These are phyloP conservation scores for Thermomucor indicae-seudaticae DNA, from an alignment of 371 early-diverging fungal genomes.

Conservation along the genomic window DNA sequence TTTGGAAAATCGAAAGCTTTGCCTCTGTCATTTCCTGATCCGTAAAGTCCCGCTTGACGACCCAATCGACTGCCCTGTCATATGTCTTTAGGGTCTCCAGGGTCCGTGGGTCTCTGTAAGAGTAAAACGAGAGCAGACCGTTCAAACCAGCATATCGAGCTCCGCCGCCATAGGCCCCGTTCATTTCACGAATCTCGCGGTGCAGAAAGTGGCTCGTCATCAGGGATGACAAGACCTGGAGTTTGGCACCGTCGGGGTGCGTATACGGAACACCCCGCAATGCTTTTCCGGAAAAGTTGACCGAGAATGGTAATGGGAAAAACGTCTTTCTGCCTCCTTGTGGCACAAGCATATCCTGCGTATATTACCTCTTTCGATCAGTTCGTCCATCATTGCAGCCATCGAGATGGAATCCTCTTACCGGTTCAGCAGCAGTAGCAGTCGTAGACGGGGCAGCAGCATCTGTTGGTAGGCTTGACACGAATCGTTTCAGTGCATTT, in stretches of 20 bases:
- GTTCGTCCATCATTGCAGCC: too few relatives aligned
- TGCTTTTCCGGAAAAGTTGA: constrained; percentile 79
- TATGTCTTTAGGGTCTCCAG: constrained; percentile 74
- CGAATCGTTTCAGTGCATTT: constrained; percentile 45
- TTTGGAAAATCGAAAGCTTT: constrained; percentile 85
- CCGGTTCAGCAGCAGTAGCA: too few relatives aligned
- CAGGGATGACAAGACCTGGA: constrained; percentile 77
- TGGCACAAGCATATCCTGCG: constrained; percentile 25
- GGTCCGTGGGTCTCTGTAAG: constrained; percentile 91
- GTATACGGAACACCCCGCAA: constrained; percentile 80
- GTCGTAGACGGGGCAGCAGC: constrained; percentile 10
- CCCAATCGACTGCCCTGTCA: constrained; percentile 64
- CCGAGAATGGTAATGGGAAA: constrained; percentile 78
- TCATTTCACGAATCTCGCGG: constrained; percentile 93
- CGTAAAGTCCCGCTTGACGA: constrained; percentile 40
- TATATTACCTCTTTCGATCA: background rate
- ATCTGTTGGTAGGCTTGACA: constrained; percentile 42
- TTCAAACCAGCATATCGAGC: constrained; percentile 67
- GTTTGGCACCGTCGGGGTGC: constrained; percentile 74
- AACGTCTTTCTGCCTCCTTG: constrained; percentile 39
- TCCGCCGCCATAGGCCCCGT: constrained; percentile 96
- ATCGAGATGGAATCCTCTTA: constrained; percentile 6
- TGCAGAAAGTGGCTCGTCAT: constrained; percentile 86
- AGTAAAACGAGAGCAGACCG: constrained; percentile 85
- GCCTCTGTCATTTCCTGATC: constrained; percentile 84